Percentiles rank a stretch among this genome's conserved stretches.
phyloP scores from a whole-genome alignment of 2,329 filamentous ascomycete genomes.

The Aspergillus niger region DNA sequence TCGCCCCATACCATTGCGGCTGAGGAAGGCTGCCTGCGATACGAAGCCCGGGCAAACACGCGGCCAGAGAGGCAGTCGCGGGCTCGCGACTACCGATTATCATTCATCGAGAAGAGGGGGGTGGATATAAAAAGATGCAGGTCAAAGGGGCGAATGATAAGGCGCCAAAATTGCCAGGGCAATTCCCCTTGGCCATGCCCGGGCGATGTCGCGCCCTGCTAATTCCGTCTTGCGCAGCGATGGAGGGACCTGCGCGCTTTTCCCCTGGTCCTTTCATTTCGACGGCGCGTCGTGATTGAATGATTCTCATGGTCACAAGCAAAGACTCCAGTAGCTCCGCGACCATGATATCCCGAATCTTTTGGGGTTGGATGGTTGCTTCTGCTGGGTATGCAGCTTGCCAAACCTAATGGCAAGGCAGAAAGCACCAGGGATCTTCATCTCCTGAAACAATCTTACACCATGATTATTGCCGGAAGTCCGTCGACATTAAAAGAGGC shows the following conservation, averaged over 20 bases:
- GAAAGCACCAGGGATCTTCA: slow-evolving; percentile 12
- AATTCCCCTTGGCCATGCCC: slow-evolving; percentile 1
- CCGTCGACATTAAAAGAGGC: slow-evolving; percentile 10
- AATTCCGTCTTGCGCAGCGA: neutral
- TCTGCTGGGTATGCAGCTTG: neutral
- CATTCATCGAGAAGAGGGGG: neutral
- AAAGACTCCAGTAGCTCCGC: neutral
- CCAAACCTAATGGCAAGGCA: slow-evolving; percentile 14
- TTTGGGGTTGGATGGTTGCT: slow-evolving; percentile 4
- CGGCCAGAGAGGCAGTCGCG: neutral
- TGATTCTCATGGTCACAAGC: neutral
- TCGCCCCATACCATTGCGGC: slow-evolving; percentile 10
- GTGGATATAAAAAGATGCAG: neutral
- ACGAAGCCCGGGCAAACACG: neutral
- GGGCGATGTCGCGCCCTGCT: slow-evolving; percentile 3
- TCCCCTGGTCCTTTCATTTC: slow-evolving; percentile 2
- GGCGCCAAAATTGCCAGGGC: neutral
- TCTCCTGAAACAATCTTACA: slow-evolving; percentile 11
- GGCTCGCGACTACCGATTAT: no score
- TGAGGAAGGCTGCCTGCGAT: neutral
- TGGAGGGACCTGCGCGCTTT: neutral
- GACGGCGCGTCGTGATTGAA: slow-evolving; percentile 2
- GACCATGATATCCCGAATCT: slow-evolving; percentile 2
- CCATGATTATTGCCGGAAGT: slow-evolving; percentile 4
- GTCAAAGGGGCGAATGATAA: neutral